Evolutionary conservation across 2,329 filamentous ascomycete species (phyloP).

Genomic region (Fusarium mexicanum): DNA sequence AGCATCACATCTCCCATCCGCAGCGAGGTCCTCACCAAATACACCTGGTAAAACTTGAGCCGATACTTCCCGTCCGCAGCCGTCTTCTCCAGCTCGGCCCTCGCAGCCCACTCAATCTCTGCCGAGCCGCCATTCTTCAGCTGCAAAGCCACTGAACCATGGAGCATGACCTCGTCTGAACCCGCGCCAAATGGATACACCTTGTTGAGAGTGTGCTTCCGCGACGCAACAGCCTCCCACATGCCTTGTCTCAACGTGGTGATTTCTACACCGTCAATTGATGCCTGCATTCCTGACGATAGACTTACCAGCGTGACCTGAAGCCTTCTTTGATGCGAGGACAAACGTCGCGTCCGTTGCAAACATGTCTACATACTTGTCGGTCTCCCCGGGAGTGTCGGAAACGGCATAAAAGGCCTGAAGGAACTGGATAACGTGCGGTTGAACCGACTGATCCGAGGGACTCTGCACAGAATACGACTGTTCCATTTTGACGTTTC

Average conservation of each 20-base stretch:
- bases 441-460: constrained; percentile 17
- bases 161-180: constrained; percentile 27
- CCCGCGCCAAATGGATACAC: constrained; percentile 22
- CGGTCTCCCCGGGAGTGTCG: constrained; percentile 28
- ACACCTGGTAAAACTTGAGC: constrained; percentile 33
- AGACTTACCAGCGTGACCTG: constrained; percentile 13
- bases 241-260: constrained; percentile 24
- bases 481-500: constrained; percentile 15
- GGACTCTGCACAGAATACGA: constrained; percentile 25
- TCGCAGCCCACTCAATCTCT: constrained; percentile 31
- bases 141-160: constrained; percentile 26
- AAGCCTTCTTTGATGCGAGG: constrained; percentile 24
- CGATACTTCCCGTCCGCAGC: constrained; percentile 24
- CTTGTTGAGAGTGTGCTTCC: constrained; percentile 26
- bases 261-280: constrained; percentile 20
- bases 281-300: fast-evolving
- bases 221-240: constrained; percentile 33
- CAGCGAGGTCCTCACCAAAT: constrained; percentile 2
- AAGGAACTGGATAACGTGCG: constrained; percentile 24
- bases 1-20: background rate
- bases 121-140: constrained; percentile 30
- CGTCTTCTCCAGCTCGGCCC: constrained; percentile 16
- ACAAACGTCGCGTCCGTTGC: constrained; percentile 24
- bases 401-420: constrained; percentile 22
- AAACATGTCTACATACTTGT: constrained; percentile 28